Percentiles rank a stretch among this genome's conserved stretches.
Conservation (phyloP, 441 rosid genomes). For the Rhodomyrtus psidioides region DNA sequence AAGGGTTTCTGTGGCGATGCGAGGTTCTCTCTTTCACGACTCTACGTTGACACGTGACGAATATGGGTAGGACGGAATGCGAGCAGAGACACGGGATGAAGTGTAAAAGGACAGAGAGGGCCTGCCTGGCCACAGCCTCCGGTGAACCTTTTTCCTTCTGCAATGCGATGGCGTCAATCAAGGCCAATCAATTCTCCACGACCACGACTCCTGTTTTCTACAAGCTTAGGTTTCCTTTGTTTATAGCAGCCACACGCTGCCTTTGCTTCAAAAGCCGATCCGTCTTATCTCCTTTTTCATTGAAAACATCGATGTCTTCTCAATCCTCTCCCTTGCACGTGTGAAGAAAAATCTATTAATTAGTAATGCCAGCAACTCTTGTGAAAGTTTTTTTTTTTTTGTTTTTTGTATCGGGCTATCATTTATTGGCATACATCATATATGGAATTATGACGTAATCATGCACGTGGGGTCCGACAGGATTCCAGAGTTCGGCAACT, state of each 20-base stretch:
- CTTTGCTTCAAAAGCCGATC: not conserved
- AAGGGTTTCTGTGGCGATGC: accelerated
- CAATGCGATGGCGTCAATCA: not conserved
- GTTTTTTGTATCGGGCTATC: no score
- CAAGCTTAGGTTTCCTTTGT: not conserved
- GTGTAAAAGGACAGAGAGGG: not conserved
- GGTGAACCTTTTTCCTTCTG: not conserved
- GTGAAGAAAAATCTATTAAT: not conserved
- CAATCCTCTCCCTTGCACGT: not conserved
- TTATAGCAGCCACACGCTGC: not conserved
- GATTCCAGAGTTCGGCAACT: not conserved
- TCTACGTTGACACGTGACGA: not conserved
- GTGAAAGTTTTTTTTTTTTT: no score
- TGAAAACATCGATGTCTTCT: not conserved
- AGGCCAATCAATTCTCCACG: not conserved
- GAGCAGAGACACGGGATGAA: not conserved
- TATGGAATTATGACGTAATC: not conserved
- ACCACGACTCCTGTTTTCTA: not conserved
- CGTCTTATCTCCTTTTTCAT: not conserved
- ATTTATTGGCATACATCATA: not conserved
- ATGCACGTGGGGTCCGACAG: not conserved
- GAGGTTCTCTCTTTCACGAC: not conserved
- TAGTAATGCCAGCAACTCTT: not conserved
- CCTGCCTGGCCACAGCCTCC: not conserved
- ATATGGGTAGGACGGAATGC: accelerated